These are phyloP conservation scores for Aspergillus ibericus DNA, from an alignment of 2,329 filamentous ascomycete species.

Conservation along the genomic window DNA sequence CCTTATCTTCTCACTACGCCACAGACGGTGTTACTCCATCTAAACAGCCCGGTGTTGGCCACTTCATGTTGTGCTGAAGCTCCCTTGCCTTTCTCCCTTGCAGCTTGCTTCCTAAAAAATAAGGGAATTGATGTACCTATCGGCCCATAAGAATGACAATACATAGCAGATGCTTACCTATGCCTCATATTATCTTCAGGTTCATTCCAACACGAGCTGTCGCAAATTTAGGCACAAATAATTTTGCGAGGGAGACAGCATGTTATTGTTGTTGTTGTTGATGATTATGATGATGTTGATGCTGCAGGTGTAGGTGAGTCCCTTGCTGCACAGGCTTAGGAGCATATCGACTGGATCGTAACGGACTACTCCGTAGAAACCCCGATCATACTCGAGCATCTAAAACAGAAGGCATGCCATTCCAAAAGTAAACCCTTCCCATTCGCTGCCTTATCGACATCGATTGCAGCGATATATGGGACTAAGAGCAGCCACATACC, in stretches of 20 bases:
- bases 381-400: not conserved
- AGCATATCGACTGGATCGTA: not conserved
- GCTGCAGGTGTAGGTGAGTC: not conserved
- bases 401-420: not conserved
- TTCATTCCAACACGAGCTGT: not conserved
- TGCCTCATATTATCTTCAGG: not conserved
- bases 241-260: not conserved
- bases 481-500: not conserved
- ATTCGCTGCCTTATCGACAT: not conserved
- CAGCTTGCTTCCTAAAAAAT: not conserved
- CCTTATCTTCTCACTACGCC: too few species aligned
- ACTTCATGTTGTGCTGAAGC: not conserved
- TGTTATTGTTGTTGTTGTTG: too few species aligned
- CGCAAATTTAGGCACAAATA: not conserved
- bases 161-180: not conserved
- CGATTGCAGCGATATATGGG: not conserved
- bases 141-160: not conserved
- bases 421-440: not conserved
- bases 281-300: too few species aligned
- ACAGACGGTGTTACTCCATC: too few species aligned
- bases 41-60: too few species aligned
- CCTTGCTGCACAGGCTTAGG: not conserved
- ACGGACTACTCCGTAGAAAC: not conserved
- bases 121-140: not conserved
- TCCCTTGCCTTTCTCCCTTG: not conserved